These are phyloP conservation scores for Elongisporangium anandrum DNA, from an alignment of 352 stramenopile species.

Conservation along the genomic window DNA sequence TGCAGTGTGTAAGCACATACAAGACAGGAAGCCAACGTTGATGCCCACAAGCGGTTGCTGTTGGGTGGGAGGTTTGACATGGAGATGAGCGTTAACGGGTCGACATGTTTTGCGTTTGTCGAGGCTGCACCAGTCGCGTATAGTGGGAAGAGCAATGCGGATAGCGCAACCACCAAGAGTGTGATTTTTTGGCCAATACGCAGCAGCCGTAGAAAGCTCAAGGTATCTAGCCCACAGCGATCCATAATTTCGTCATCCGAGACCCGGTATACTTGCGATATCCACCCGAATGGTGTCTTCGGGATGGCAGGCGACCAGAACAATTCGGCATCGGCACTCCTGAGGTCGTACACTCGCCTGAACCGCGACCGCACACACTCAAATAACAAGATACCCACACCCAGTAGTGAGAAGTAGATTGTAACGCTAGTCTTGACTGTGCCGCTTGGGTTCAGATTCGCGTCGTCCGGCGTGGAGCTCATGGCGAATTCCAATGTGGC, in stretches of 20 bases:
- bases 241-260: conserved; percentile 65
- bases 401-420: conserved; percentile 60
- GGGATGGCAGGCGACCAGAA: conserved; percentile 18
- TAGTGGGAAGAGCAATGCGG: conserved; percentile 56
- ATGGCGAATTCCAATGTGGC: conserved; percentile 3
- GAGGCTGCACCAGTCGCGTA: conserved; percentile 51
- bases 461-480: conserved; percentile 47
- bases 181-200: conserved; percentile 63
- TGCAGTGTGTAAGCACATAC: conserved; percentile 55
- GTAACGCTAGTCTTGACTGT: conserved; percentile 61
- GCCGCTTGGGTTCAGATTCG: conserved; percentile 58
- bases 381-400: conserved; percentile 54
- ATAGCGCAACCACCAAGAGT: conserved; percentile 54
- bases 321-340: conserved; percentile 22
- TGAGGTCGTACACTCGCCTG: conserved; percentile 48
- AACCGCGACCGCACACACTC: conserved; percentile 52
- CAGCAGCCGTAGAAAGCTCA: conserved; percentile 70
- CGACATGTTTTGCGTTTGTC: conserved; percentile 19
- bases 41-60: conserved; percentile 59
- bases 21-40: conserved; percentile 33
- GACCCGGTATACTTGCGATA: conserved; percentile 29
- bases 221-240: conserved; percentile 68
- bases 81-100: conserved; percentile 58
- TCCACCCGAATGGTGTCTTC: conserved; percentile 43
- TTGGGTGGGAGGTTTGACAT: conserved; percentile 67